Evolutionary conservation across 495 filamentous ascomycete species (phyloP).

Genomic region (Talaromyces ruber): DNA sequence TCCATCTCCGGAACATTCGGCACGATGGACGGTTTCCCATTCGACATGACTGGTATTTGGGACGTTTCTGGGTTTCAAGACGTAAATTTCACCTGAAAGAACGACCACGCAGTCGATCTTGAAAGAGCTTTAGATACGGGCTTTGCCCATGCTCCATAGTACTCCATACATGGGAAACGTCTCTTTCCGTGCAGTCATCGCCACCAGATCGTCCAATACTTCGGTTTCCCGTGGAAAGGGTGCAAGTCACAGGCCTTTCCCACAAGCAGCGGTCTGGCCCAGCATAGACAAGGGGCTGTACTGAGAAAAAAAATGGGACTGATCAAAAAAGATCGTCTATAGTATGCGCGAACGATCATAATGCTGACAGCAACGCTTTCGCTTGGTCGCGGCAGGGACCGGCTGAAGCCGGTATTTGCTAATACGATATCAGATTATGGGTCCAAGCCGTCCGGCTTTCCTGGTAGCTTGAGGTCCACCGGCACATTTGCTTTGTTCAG

Average conservation of each 20-base stretch:
- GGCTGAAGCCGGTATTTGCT: background rate
- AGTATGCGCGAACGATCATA: background rate
- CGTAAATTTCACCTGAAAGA: slow-evolving; percentile 27
- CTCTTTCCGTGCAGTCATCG: background rate
- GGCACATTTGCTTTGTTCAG: background rate
- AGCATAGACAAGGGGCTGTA: background rate
- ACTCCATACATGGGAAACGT: background rate
- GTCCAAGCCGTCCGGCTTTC: background rate
- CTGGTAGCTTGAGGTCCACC: background rate
- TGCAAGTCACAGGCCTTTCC: background rate
- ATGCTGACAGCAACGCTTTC: background rate
- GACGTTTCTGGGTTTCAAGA: slow-evolving; percentile 41
- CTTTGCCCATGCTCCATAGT: background rate
- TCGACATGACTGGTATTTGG: slow-evolving; percentile 45
- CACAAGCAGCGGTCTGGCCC: background rate
- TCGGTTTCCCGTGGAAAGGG: background rate
- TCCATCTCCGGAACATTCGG: slow-evolving; percentile 41
- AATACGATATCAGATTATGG: background rate
- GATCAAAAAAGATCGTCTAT: background rate
- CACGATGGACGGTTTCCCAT: slow-evolving; percentile 42
- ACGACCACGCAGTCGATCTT: background rate
- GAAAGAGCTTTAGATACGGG: background rate
- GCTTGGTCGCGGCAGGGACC: slow-evolving; percentile 1
- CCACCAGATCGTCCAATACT: background rate
- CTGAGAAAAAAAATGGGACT: background rate